These are phyloP conservation scores for Mucor velutinosus DNA, from an alignment of 371 early-diverging fungal species.

Conservation along the genomic window DNA sequence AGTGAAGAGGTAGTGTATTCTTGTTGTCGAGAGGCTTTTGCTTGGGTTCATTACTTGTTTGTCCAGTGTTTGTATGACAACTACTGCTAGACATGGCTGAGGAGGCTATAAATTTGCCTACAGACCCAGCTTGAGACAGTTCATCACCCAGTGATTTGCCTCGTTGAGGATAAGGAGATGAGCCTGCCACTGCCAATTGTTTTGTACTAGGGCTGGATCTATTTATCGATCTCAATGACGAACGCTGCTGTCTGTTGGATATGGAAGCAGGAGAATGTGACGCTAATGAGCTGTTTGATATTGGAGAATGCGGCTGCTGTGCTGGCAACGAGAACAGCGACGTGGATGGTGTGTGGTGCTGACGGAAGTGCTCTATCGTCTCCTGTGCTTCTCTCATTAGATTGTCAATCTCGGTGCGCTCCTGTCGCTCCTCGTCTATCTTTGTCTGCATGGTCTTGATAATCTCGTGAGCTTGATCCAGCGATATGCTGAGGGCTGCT, in stretches of 20 bases:
- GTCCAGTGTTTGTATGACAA: neutral
- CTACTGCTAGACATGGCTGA: neutral
- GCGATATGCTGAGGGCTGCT: neutral
- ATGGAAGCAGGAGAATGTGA: neutral
- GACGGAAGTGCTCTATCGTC: constrained; percentile 1
- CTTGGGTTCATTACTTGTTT: neutral
- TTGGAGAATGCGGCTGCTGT: neutral
- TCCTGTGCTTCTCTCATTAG: constrained; percentile 19
- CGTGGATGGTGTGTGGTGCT: neutral
- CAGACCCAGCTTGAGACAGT: neutral
- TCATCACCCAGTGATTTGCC: constrained; percentile 14
- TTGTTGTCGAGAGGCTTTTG: neutral
- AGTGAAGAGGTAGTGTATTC: neutral
- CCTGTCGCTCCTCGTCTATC: constrained; percentile 1
- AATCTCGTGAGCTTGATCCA: constrained; percentile 7
- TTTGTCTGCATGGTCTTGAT: constrained; percentile 8
- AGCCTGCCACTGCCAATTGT: neutral
- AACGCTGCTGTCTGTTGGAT: neutral
- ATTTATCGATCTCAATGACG: neutral
- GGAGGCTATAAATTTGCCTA: neutral
- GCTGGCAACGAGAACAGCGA: neutral
- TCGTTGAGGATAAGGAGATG: neutral
- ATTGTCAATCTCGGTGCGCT: constrained; percentile 4
- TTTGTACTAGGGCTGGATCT: neutral
- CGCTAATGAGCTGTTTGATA: neutral